Evolutionary conservation across 257 asterid species (phyloP).

Genomic region (Solanum pimpinellifolium): DNA sequence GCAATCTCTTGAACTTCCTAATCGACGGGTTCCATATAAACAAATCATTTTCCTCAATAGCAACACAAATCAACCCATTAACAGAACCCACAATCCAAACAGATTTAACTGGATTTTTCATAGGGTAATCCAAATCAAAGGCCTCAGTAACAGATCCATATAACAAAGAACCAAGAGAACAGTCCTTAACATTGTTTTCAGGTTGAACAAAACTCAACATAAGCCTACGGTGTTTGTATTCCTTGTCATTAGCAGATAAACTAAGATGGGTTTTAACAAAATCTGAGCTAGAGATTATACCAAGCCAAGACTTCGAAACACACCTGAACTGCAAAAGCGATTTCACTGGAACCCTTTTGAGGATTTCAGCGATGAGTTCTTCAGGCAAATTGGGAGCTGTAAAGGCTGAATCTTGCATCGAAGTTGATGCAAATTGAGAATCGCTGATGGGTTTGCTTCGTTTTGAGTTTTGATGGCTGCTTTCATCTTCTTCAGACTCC

Average conservation of each 20-base stretch:
- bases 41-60: constrained; percentile 3
- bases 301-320: constrained; percentile 42
- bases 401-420: background rate
- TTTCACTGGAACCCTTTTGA: constrained; percentile 31
- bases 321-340: constrained; percentile 16
- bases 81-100: constrained; percentile 35
- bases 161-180: constrained; percentile 23
- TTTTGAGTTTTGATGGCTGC: background rate
- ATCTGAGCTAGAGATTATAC: constrained; percentile 21
- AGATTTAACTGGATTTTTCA: background rate
- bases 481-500: background rate
- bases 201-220: background rate
- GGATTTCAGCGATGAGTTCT: constrained; percentile 40
- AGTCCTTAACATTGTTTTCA: background rate
- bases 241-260: background rate
- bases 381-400: constrained; percentile 12
- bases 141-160: constrained; percentile 9
- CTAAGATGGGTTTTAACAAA: constrained; percentile 27
- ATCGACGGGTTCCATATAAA: constrained; percentile 41
- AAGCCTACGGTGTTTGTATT: background rate
- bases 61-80: constrained; percentile 41
- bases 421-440: background rate
- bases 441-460: background rate
- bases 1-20: constrained; percentile 22
- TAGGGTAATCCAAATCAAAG: background rate